Base-by-base conservation (phyloP, 306 rosid species). In the Inga oerstediana region DNA sequence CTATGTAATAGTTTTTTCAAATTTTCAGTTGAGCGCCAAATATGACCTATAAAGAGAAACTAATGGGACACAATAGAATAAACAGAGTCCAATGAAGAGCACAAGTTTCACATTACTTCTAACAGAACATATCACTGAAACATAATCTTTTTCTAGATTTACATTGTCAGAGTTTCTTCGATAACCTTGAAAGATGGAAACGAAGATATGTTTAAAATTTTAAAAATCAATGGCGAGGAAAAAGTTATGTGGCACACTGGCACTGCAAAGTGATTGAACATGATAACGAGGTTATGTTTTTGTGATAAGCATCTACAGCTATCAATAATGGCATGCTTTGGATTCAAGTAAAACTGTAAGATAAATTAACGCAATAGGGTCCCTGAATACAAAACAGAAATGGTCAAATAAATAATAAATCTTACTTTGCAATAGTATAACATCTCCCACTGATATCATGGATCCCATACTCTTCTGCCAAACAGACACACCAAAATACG, bases 381-480 rank as follows among this genome's bases (percentile, higher is more conserved):
- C 34, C 46, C 35, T 44, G 37, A 71, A n/a, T 43, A n/a, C 35
- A 6, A 22, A 71, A 43, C 56, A 71, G 2, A 22, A 11, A 45
- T 22, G 76, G 20, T 24, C 56, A 44, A 22, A 62, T 15, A n/a
- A n/a, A 51, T 39, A 16, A 54, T 9, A 56, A 46, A 45, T 14
- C 64, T 64, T 82, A 93, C 98, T 95, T 73, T 89, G 92, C 59
- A 95, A 83, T 69, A 93, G 79, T 52, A 93, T 75, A 62, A 95
- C 80, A 54, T 91, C 90, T 52, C 97, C 94, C 4, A 91, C 77
- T 13, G 89, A 39, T 13, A 88, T 81, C 51, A 19, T 30, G 81
- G 93, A 89, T 8, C 67, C 90, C 84, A 95, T 84, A 54, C 85
- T 88, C 80, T 77, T 90, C 77, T 90, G 93, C 98, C 97, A 95